phyloP scores from a whole-genome alignment of 371 early-diverging fungal species.

The Batkoa obscura region DNA sequence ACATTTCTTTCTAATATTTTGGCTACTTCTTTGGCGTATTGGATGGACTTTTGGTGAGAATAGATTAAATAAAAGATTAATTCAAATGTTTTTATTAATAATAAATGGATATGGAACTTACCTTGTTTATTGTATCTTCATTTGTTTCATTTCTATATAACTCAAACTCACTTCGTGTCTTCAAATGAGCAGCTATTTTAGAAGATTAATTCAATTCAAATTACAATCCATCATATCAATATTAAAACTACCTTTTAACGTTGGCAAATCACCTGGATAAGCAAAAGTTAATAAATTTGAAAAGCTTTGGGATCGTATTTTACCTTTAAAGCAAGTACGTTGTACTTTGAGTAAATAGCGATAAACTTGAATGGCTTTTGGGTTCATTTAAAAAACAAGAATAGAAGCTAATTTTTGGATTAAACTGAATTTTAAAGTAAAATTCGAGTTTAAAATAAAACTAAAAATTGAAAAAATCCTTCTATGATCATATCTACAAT shows the following conservation, averaged over 20 bases:
- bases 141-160: neutral
- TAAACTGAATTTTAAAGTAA: too few relatives aligned
- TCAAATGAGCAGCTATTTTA: neutral
- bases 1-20: conserved; percentile 3
- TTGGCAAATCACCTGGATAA: neutral
- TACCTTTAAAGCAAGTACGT: neutral
- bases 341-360: neutral
- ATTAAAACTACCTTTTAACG: neutral
- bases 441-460: too few relatives aligned
- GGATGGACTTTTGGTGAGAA: too few relatives aligned
- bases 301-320: neutral
- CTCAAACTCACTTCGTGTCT: conserved; percentile 4
- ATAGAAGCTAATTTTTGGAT: too few relatives aligned
- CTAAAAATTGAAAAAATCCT: too few relatives aligned
- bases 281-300: neutral
- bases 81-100: neutral
- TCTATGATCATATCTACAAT: too few relatives aligned
- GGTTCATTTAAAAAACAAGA: too few relatives aligned
- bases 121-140: neutral
- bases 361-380: neutral
- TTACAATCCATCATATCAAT: too few relatives aligned
- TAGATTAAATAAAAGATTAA: too few relatives aligned
- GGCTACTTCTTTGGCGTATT: conserved; percentile 1
- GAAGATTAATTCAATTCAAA: neutral
- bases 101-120: neutral